Conservation (phyloP, 306 rosid species). For the Quercus berberidifolia region DNA sequence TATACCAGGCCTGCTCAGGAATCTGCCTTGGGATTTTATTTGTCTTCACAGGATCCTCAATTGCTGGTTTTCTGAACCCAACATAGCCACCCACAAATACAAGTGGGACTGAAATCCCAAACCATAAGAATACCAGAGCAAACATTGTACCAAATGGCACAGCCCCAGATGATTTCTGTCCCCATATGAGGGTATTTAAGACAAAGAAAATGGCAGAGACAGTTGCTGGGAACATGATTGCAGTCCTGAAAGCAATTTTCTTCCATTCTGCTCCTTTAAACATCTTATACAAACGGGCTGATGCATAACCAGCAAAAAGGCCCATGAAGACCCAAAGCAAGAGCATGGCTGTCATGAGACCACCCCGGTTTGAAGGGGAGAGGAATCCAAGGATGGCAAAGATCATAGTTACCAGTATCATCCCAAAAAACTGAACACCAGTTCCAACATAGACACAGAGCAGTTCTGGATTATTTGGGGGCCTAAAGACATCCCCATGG, state of each 20-base stretch:
- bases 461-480: constrained; percentile 76
- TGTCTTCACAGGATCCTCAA: constrained; percentile 93
- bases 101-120: constrained; percentile 97
- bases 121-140: constrained; percentile 90
- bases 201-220: constrained; percentile 74
- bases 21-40: constrained; percentile 98
- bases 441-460: constrained; percentile 94
- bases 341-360: constrained; percentile 97
- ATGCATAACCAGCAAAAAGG: constrained; percentile 78
- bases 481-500: constrained; percentile 96
- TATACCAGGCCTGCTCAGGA: constrained; percentile 99
- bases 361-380: constrained; percentile 98
- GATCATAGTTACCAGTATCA: constrained; percentile 89
- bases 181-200: constrained; percentile 84
- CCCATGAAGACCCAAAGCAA: constrained; percentile 99
- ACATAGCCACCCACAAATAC: constrained; percentile 91
- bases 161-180: constrained; percentile 97
- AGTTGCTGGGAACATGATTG: constrained; percentile 71
- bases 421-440: constrained; percentile 91
- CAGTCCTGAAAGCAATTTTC: constrained; percentile 75
- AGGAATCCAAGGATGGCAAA: constrained; percentile 96
- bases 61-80: constrained; percentile 96
- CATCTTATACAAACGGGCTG: constrained; percentile 88
- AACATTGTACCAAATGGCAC: constrained; percentile 99
- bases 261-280: constrained; percentile 97